Evolutionary conservation across 352 stramenopile species (phyloP), one percentile per base, ranked within the genome.

Genomic region (Thraustochytrium striatum): DNA sequence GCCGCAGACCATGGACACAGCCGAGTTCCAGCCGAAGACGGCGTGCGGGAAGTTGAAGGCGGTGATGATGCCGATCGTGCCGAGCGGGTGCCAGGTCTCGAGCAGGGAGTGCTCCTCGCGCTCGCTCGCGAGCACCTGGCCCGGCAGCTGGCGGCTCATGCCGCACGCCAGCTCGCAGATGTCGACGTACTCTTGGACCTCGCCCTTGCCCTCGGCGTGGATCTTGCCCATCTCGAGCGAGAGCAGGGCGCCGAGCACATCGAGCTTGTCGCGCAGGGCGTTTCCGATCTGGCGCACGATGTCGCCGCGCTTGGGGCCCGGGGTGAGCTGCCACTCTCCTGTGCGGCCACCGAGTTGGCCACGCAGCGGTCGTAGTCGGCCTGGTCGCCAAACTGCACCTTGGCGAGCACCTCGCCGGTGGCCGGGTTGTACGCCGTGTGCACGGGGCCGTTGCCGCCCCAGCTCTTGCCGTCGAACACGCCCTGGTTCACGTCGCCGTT

Each of bases 181-280:
- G 84, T 97, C 92, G 72, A 97, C 93, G 8, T 90, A 90, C 58
- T 97, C 92, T 82, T 97, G 92, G 35, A 97, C 92, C 79, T 97
- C 92, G 52, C 92, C 92, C 8, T 97, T 86, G 58, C 91, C 92
- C 85, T 89, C 92, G 44, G 92, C 87, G 72, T 93, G 90, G 83
- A 96, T 96, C 84, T 97, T 97, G 82, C 92, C 92, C 92, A 97
- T 97, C 84, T 97, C 92, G 2, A 95, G 85, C 55, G 91, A 85
- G 44, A 97, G 92, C 44, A 97, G 85, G 72, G 92, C 90, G 69
- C 91, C 92, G 2, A 97, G 85, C 35, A 89, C 85, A n/a, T 94
- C 87, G 61, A 91, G 90, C 83, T 97, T 95, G 62, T 84, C 88
- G 58, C 91, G 89, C 33, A 97, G 85, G 81, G 93, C 88, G 50